Base-by-base conservation (phyloP, 768 basidiomycete species). In the Boletus patriciae region DNA sequence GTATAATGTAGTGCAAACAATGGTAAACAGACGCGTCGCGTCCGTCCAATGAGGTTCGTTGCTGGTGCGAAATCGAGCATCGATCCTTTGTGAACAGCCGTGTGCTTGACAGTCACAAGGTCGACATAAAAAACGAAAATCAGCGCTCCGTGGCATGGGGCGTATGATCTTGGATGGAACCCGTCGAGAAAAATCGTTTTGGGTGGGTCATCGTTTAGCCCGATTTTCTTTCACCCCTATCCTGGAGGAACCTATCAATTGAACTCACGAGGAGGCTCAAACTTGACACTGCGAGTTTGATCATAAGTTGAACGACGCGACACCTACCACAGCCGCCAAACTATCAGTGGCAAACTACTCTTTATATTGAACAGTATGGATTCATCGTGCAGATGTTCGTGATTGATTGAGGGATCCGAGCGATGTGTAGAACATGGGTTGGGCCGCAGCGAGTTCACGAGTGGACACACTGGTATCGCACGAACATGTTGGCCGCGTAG, bases 11-110 rank as follows among this genome's bases (percentile, higher is more conserved):
- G 42, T 46, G 38, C 54, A 73, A 72, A 72, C 27, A 73, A 50
- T 2, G 2, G 46, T 55, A 72, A 72, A 69, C 60, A 69, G 29
- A 59, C 70, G 70, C 70, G 70, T 62, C 70, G 70, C 70, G 72
- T 54, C 55, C 21, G 19, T 43, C 62, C 62, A 60, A 64, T 62
- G 36, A 64, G 23, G 48, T 46, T 38, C 23, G 43, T 52, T n/a
- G 40, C 6, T 19, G 21, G 5, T 36, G 33, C 15, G 6, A 21
- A 23, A 23, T 13, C 21, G 15, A 25, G 8, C 42, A 16, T 16
- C n/a, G 8, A 11, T 11, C 3, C 31, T 6, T 27, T 27, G 31
- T 16, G 36, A 18, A 8, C 36, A 16, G 16, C 13, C 16, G 12
- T 21, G 43, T 19, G 12, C n/a, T 29, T 33, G 29, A 9, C 13